A percentile compares a stretch with the other conserved stretches of the same genome.
Conservation (phyloP, 768 basidiomycete genomes). For the Lyophyllum atratum region DNA sequence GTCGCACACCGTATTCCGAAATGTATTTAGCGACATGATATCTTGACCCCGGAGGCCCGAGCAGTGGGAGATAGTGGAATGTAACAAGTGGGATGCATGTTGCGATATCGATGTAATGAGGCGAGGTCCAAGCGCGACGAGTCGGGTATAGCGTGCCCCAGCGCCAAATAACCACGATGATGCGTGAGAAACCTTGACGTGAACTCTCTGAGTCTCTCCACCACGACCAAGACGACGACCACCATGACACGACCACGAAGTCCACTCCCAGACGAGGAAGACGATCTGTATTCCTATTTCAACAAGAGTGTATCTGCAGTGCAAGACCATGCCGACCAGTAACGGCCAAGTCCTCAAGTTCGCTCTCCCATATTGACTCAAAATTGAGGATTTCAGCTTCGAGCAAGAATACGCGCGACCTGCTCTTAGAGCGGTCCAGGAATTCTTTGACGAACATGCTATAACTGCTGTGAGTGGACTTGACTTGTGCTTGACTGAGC, state of each 20-base stretch:
- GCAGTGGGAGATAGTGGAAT: no score
- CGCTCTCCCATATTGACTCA: not conserved
- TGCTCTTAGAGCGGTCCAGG: constrained; percentile 29
- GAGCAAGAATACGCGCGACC: constrained; percentile 47
- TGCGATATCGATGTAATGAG: no score
- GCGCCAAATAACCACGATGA: no score
- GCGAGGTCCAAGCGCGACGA: no score
- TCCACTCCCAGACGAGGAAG: constrained; percentile 12
- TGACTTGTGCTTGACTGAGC: no score
- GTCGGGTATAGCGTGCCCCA: no score
- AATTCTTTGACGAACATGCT: constrained; percentile 35
- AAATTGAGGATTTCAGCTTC: constrained; percentile 30
- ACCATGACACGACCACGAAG: constrained; percentile 6
- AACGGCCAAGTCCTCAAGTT: constrained; percentile 3
- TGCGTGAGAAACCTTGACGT: not conserved
- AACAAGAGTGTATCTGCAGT: constrained; percentile 37
- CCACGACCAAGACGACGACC: not conserved
- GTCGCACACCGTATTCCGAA: not conserved
- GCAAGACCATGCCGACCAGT: constrained; percentile 36
- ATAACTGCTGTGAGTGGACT: constrained; percentile 31
- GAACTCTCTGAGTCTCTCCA: not conserved
- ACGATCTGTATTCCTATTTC: constrained; percentile 34
- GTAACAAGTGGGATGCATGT: no score
- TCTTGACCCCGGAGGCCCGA: no score
- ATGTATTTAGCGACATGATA: not conserved